Base-by-base conservation (phyloP, 441 rosid species). In the Erodium texanum region DNA sequence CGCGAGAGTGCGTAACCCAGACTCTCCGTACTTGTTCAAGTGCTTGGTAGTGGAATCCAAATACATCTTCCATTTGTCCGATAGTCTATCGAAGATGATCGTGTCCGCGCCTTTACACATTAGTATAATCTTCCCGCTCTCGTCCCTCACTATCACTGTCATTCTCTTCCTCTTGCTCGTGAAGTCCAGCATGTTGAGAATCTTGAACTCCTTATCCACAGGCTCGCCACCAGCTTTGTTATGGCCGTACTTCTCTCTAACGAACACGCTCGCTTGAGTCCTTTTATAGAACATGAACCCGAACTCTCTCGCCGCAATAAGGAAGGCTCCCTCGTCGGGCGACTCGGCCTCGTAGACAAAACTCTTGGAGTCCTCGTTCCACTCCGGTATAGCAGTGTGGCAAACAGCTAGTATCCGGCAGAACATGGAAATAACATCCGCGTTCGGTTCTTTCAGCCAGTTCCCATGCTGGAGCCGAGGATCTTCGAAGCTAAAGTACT, bases 61-160 rank as follows among this genome's bases (percentile, higher is more conserved):
- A 74, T 82, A 87, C 71, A 79, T 81, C 68, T 82, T 84, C 71
- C 90, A 88, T 27, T 75, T 68, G 70, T 75, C 75, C 2, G 93
- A 86, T 70, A 92, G 95, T 75, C 93, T 86, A 78, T 84, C 95
- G 70, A 95, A 90, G 87, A 95, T 89, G 74, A 95, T 92, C 97
- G 98, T 88, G 88, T 94, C 99, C 6, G 99, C 98, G 1, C 99
- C 99, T 87, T 94, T 94, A 62, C 91, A 86, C 73, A 94, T 88
- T 48, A 94, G 83, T 5, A 92, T 85, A 64, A 92, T 82, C 80
- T 84, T 87, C 63, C 91, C 96, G 56, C 86, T 89, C 67, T 85
- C 87, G 64, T 82, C 69, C 75, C 83, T 81, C 50, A 88, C 85
- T 59, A 94, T 80, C 62, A 94, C 99, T 36, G 99, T 89, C 99